Evolutionary conservation across 1,284 basidiomycete species (phyloP), one percentile per base, ranked within the genome.

Genomic region (Macrocystidia cucumis): DNA sequence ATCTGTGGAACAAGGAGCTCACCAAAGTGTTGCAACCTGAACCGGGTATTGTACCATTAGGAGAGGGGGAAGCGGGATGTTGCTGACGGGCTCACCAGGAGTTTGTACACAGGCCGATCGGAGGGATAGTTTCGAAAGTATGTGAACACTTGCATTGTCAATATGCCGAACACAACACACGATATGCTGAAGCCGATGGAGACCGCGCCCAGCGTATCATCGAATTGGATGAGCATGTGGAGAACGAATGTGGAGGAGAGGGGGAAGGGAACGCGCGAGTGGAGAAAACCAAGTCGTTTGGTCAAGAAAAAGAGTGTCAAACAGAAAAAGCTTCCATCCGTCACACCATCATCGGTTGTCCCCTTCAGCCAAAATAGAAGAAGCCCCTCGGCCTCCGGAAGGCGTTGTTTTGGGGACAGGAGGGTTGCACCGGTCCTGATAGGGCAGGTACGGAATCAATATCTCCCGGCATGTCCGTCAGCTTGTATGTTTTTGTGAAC

Each of bases 181-280:
- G 77, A 74, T 12, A 65, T 49, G n/a, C 62, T 63, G 51, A 78
- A 76, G 32, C 78, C 78, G 39, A 76, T 52, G 42, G 72, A 62
- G 32, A 66, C 56, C 12, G 78, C 76, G 31, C 78, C 78, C 6
- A 81, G 62, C 1, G 77, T 80, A 45, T 65, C 62, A 51, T 72
- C 62, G 33, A 73, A 38, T 13, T 36, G 40, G 23, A 44, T 28
- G 23, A 21, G 11, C 38, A 42, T 35, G 21, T 30, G 9, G 22
- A 23, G 22, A 4, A 13, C n/a, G 21, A 31, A 31, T 31, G 23
- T 32, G 12, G 28, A 21, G 16, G 11, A 37, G 18, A 19, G 3
- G 3, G 14, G 6, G 9, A 32, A n/a, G n/a, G n/a, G n/a, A n/a
- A n/a, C n/a, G n/a, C n/a, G n/a, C n/a, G n/a, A n/a, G n/a, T n/a